A percentile compares a stretch with the other conserved stretches of the same genome.
Conservation (phyloP, 2,329 filamentous ascomycete species). For the Hirsutella minnesotensis region DNA sequence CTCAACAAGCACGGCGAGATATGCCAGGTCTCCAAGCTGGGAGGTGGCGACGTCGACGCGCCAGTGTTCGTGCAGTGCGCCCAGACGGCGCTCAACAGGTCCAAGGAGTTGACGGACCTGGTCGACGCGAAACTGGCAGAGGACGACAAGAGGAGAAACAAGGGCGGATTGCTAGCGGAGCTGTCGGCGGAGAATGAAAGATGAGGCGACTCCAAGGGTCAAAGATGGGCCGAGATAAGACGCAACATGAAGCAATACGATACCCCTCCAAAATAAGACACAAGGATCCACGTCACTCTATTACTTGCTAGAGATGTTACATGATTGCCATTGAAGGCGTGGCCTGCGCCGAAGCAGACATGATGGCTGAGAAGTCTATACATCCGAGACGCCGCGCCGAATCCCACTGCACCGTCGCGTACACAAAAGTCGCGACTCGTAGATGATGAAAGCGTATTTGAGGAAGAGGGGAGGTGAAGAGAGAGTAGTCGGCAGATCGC, state of each 20-base stretch:
- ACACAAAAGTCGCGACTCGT: constrained; percentile 1
- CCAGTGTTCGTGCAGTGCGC: constrained; percentile 66
- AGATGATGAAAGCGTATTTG: constrained; percentile 2
- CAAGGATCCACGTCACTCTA: neutral
- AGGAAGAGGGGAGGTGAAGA: too few species aligned
- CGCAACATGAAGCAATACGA: constrained; percentile 6
- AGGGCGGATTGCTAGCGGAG: constrained; percentile 68
- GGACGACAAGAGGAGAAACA: constrained; percentile 67
- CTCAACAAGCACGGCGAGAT: constrained; percentile 85
- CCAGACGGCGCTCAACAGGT: constrained; percentile 62
- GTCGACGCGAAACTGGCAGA: constrained; percentile 64
- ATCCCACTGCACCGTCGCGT: neutral
- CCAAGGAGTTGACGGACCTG: constrained; percentile 64
- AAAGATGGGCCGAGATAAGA: constrained; percentile 2
- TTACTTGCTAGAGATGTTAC: neutral
- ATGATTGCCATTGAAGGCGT: neutral
- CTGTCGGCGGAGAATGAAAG: constrained; percentile 75
- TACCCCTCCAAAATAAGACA: constrained; percentile 6
- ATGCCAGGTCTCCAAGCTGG: constrained; percentile 83
- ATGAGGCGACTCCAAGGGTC: constrained; percentile 1
- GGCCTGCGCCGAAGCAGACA: neutral
- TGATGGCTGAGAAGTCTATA: constrained; percentile 3
- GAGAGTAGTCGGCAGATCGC: too few species aligned
- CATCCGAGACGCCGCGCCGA: constrained; percentile 4
- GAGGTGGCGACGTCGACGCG: constrained; percentile 73